Conservation (phyloP, 2,329 filamentous ascomycete species). For the Aureobasidium vineae region DNA sequence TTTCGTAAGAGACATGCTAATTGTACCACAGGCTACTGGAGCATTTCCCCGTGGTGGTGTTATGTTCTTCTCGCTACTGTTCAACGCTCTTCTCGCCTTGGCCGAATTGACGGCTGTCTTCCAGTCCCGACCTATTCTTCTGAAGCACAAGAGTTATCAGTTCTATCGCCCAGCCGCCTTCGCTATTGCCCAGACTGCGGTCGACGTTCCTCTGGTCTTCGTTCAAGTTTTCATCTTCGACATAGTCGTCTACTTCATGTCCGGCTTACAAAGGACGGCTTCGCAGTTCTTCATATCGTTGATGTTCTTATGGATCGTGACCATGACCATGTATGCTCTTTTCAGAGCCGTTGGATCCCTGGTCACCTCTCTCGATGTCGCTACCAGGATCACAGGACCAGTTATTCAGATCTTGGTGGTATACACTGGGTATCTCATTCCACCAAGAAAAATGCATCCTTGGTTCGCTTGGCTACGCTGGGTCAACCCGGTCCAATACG, state of each 20-base stretch:
- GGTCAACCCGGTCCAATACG: conserved; percentile 72
- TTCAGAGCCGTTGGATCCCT: conserved; percentile 36
- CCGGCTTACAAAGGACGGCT: conserved; percentile 63
- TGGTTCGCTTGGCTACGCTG: conserved; percentile 64
- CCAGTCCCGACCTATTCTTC: conserved; percentile 72
- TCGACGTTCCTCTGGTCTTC: conserved; percentile 64
- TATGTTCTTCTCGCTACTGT: conserved; percentile 74
- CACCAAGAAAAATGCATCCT: conserved; percentile 33
- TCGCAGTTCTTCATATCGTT: conserved; percentile 78
- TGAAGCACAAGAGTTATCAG: conserved; percentile 80
- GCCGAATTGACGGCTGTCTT: conserved; percentile 73
- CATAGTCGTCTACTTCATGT: conserved; percentile 79
- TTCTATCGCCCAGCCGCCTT: conserved; percentile 80
- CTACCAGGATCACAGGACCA: conserved; percentile 44
- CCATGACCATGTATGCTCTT: conserved; percentile 47
- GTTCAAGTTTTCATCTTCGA: conserved; percentile 69
- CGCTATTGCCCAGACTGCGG: conserved; percentile 79
- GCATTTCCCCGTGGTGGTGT: conserved; percentile 81
- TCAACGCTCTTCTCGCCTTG: conserved; percentile 87
- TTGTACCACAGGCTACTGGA: no score
- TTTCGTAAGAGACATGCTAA: no score
- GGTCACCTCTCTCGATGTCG: conserved; percentile 31
- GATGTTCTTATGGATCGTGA: conserved; percentile 62
- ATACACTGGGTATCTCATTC: conserved; percentile 41
- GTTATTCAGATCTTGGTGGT: conserved; percentile 37